phyloP scores from a whole-genome alignment of 1,139 yeast genomes.

The Suhomyces choctaworum region DNA sequence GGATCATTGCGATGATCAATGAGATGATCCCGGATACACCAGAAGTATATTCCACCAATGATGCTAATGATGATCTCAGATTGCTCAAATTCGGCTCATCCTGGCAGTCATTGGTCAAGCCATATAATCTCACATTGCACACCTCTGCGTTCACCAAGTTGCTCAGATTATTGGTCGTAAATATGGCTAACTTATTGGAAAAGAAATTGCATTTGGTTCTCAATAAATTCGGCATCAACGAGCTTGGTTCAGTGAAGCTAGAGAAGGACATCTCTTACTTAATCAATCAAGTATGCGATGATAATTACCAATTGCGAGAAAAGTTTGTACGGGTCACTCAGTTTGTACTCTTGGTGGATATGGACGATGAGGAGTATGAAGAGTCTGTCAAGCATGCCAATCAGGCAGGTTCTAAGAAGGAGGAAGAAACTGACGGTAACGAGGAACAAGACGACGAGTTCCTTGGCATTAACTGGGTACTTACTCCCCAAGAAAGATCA shows the following conservation, averaged over 20 bases:
- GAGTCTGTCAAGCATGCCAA: constrained; percentile 31
- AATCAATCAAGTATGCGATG: constrained; percentile 63
- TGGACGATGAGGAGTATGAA: constrained; percentile 76
- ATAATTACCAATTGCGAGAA: constrained; percentile 70
- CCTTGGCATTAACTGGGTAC: constrained; percentile 72
- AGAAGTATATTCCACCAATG: constrained; percentile 37
- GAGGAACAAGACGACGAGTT: constrained; percentile 41
- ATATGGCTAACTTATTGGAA: constrained; percentile 57
- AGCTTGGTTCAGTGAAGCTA: constrained; percentile 77
- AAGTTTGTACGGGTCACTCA: constrained; percentile 81
- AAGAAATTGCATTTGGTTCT: constrained; percentile 65
- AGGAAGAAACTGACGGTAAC: constrained; percentile 7
- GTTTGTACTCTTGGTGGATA: constrained; percentile 73
- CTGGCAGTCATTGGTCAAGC: constrained; percentile 67
- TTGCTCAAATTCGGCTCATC: constrained; percentile 51
- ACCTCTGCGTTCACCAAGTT: constrained; percentile 48
- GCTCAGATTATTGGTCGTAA: constrained; percentile 53
- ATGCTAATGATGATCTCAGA: constrained; percentile 32
- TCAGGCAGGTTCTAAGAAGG: constrained; percentile 12
- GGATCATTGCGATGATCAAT: constrained; percentile 47
- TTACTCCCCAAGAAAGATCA: constrained; percentile 73
- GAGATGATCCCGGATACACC: constrained; percentile 57
- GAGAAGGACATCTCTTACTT: constrained; percentile 81
- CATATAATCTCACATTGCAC: constrained; percentile 62
- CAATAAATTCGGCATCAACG: constrained; percentile 62